A percentile compares a stretch with the other conserved stretches of the same genome.
phyloP scores from a whole-genome alignment of 345 rosid genomes.

The Mangifera indica region DNA sequence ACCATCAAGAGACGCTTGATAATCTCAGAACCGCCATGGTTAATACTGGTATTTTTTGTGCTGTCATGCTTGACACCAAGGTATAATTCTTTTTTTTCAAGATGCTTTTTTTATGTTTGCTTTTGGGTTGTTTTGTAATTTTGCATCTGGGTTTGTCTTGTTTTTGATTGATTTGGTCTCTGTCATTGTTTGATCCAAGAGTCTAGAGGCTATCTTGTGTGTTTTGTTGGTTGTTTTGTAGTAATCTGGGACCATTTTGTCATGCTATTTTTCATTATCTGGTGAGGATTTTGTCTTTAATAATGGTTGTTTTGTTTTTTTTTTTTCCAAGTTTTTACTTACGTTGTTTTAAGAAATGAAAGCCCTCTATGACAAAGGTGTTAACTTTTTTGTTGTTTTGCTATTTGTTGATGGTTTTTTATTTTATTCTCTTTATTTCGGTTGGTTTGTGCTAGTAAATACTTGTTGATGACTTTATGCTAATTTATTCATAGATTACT shows the following conservation, averaged over 20 bases:
- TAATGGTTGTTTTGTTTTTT: neutral
- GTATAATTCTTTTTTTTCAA: constrained; percentile 13
- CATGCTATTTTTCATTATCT: neutral
- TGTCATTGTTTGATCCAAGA: constrained; percentile 18
- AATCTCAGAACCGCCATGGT: constrained; percentile 81
- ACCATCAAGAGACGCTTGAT: constrained; percentile 91
- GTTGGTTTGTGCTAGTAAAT: neutral
- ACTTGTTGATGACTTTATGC: neutral
- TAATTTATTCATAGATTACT: neutral
- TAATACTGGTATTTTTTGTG: constrained; percentile 87
- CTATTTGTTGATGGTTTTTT: neutral
- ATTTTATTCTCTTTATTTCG: neutral
- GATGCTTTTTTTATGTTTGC: neutral
- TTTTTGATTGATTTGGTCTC: neutral
- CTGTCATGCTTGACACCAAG: constrained; percentile 99
- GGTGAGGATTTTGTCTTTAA: constrained; percentile 7
- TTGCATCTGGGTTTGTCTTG: neutral
- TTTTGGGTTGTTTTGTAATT: neutral
- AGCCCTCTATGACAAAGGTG: neutral
- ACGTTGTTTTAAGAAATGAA: neutral
- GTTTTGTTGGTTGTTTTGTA: neutral
- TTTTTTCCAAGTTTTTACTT: neutral
- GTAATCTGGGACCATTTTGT: neutral
- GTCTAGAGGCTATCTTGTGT: neutral
- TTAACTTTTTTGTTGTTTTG: neutral